These are phyloP conservation scores for Neurospora sp. DNA, from an alignment of 2,329 filamentous ascomycete genomes.

Conservation along the genomic window DNA sequence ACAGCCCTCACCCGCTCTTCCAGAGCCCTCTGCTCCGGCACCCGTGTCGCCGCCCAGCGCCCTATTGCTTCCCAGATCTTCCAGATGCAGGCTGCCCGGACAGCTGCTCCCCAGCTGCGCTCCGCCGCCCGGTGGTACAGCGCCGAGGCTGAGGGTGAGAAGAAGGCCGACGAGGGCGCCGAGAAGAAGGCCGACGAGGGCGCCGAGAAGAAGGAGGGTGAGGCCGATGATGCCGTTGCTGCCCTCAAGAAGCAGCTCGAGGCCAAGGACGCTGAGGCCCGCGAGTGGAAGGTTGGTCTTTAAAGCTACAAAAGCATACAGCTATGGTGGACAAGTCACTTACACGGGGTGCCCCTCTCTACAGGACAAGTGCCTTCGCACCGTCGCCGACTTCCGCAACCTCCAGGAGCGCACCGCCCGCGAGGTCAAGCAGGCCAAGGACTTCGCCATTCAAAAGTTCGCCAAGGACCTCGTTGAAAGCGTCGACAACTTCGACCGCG, in stretches of 20 bases:
- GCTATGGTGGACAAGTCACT: constrained; percentile 6
- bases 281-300: constrained; percentile 72
- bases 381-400: constrained; percentile 94
- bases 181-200: constrained; percentile 11
- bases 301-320: background rate
- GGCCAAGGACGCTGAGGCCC: constrained; percentile 40
- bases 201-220: constrained; percentile 8
- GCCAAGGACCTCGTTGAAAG: constrained; percentile 90
- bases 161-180: constrained; percentile 19
- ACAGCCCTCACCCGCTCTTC: constrained; percentile 34
- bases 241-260: constrained; percentile 42
- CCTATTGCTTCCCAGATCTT: constrained; percentile 28
- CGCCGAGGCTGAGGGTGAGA: constrained; percentile 29
- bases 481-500: constrained; percentile 95
- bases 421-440: constrained; percentile 75
- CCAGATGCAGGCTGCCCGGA: constrained; percentile 21
- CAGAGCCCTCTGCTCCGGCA: constrained; percentile 32
- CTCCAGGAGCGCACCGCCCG: constrained; percentile 90
- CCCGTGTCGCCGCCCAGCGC: constrained; percentile 26
- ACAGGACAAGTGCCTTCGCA: constrained; percentile 90
- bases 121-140: constrained; percentile 37
- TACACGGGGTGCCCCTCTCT: background rate
- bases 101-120: constrained; percentile 25
- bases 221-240: constrained; percentile 26
- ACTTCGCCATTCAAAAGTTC: constrained; percentile 94